Conservation (phyloP, 805 yeast species). For the Grigorovia humatica region DNA sequence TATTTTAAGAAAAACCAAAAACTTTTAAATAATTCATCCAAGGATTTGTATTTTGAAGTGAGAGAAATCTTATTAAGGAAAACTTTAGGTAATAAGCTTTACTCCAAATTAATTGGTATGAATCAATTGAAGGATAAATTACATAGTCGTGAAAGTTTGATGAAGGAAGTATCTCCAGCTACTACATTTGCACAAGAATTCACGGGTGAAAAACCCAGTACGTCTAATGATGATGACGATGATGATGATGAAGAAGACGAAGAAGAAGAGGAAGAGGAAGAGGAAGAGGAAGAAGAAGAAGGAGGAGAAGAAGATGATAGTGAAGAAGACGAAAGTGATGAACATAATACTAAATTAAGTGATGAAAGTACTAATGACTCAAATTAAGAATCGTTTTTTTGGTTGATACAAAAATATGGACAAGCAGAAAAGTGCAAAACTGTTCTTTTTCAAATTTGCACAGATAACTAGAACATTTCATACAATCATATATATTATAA, state of each 20-base stretch:
- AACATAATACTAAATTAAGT: neutral
- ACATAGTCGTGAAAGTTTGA: conserved; percentile 4
- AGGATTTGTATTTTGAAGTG: conserved; percentile 77
- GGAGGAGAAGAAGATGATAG: conserved; percentile 12
- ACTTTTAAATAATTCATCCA: conserved; percentile 59
- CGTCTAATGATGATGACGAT: neutral
- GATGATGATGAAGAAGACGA: conserved; percentile 23
- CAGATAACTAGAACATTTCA: no score
- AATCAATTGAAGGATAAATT: conserved; percentile 1
- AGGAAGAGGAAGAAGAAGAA: conserved; percentile 19
- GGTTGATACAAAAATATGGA: neutral
- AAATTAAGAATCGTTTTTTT: neutral
- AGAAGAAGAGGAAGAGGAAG: conserved; percentile 7
- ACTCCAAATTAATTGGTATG: conserved; percentile 20
- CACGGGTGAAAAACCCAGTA: conserved; percentile 18
- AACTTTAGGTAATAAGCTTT: conserved; percentile 27
- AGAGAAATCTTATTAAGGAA: conserved; percentile 47
- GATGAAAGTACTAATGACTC: neutral
- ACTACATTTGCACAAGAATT: conserved; percentile 25
- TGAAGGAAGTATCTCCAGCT: conserved; percentile 25
- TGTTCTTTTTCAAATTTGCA: neutral
- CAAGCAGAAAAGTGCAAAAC: neutral
- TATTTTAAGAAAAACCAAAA: conserved; percentile 72
- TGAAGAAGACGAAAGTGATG: conserved; percentile 8
- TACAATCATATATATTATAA: no score